A percentile compares a stretch with the other conserved stretches of the same genome.
phyloP scores from a whole-genome alignment of 129 eudicot species.

The Oenanthe sinensis region DNA sequence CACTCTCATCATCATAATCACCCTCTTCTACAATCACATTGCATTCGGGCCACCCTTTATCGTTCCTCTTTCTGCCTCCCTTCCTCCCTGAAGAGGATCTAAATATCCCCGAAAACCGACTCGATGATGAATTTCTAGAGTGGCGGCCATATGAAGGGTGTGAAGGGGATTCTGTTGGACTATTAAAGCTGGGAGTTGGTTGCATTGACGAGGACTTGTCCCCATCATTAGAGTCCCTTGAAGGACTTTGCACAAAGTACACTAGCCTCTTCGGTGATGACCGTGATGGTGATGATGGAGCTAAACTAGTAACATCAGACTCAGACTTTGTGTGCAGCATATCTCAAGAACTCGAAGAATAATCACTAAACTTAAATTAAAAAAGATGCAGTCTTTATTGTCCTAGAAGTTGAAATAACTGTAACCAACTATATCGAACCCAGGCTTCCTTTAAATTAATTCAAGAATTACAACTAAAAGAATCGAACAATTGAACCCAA shows the following conservation, averaged over 20 bases:
- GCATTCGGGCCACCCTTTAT: slow-evolving; percentile 99
- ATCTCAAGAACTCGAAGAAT: slow-evolving; percentile 10
- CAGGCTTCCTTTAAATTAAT: too few relatives aligned
- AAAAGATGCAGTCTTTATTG: slow-evolving; percentile 1
- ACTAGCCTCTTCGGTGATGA: slow-evolving; percentile 72
- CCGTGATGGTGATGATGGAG: slow-evolving; percentile 80
- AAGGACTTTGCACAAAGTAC: slow-evolving; percentile 90
- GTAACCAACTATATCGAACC: background rate
- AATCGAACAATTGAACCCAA: background rate
- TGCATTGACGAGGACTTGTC: slow-evolving; percentile 86
- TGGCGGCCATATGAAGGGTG: slow-evolving; percentile 91
- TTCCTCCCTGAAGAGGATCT: slow-evolving; percentile 89
- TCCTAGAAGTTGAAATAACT: background rate
- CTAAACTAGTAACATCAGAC: slow-evolving; percentile 88
- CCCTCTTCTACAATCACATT: slow-evolving; percentile 96
- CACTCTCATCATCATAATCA: slow-evolving; percentile 49
- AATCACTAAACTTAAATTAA: slow-evolving; percentile 3
- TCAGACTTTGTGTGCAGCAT: slow-evolving; percentile 90
- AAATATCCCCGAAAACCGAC: slow-evolving; percentile 90
- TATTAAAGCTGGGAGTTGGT: slow-evolving; percentile 73
- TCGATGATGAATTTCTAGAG: slow-evolving; percentile 87
- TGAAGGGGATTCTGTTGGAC: slow-evolving; percentile 91
- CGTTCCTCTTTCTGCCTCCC: slow-evolving; percentile 67
- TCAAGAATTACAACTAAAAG: background rate
- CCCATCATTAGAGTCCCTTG: slow-evolving; percentile 96